A percentile compares a stretch with the other conserved stretches of the same genome.
Conservation (phyloP, 2,329 filamentous ascomycete genomes). For the Dryadomyces quercus-mongolicae region DNA sequence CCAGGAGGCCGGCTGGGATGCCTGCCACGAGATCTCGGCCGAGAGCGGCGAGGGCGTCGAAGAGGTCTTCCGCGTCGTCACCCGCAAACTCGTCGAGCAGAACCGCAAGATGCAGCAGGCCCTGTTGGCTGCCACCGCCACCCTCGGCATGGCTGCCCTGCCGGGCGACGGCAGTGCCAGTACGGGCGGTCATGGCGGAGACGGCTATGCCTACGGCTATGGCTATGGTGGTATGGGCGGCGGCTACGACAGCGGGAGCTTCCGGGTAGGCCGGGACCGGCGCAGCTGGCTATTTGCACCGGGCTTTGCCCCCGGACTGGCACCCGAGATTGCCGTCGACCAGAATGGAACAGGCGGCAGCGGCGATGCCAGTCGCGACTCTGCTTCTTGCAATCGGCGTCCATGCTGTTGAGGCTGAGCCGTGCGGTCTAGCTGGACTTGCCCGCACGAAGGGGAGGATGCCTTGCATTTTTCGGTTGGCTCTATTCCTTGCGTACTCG, state of each 20-base stretch:
- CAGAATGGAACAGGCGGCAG: constrained; percentile 18
- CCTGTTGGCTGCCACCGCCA: constrained; percentile 40
- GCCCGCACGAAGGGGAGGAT: too few relatives aligned
- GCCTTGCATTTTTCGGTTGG: not conserved
- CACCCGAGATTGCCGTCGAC: constrained; percentile 37
- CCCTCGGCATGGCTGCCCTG: constrained; percentile 25
- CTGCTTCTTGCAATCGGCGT: constrained; percentile 1
- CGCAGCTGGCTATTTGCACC: constrained; percentile 48
- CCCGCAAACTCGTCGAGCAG: constrained; percentile 51
- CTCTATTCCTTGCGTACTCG: not conserved
- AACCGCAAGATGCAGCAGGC: constrained; percentile 51
- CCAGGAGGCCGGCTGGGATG: constrained; percentile 90
- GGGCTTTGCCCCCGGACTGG: constrained; percentile 39
- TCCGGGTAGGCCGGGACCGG: constrained; percentile 44
- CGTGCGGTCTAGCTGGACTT: not conserved
- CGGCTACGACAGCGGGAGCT: constrained; percentile 35
- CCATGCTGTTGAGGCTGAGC: constrained; percentile 9
- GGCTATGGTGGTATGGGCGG: constrained; percentile 11
- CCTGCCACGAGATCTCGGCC: constrained; percentile 91
- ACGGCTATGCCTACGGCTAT: not conserved
- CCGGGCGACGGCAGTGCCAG: constrained; percentile 5
- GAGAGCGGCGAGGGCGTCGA: constrained; percentile 93
- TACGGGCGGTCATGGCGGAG: not conserved
- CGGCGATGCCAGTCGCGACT: constrained; percentile 2
- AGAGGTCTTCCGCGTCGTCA: constrained; percentile 73